phyloP scores from a whole-genome alignment of 495 filamentous ascomycete species.

The Apodospora peruviana region DNA sequence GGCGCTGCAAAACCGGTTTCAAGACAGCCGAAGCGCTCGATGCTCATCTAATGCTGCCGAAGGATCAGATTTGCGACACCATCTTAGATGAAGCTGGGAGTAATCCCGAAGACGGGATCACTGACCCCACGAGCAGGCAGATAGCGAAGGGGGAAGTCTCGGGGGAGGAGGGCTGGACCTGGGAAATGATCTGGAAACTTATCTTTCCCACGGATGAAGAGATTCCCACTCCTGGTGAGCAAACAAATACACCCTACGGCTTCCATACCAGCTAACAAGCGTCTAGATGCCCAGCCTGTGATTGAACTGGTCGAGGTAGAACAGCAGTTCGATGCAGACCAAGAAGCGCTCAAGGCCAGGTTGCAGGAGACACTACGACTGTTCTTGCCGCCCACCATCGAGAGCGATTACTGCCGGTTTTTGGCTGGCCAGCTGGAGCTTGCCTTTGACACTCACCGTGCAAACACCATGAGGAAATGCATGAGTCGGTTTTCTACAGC shows the following conservation, averaged over 20 bases:
- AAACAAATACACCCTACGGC: too few species aligned
- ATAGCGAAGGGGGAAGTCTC: conserved; percentile 1
- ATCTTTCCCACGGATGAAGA: conserved; percentile 17
- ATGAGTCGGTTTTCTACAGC: neutral
- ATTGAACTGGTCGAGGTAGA: conserved; percentile 24
- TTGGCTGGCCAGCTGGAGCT: conserved; percentile 23
- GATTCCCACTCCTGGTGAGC: conserved; percentile 15
- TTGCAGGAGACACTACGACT: conserved; percentile 23
- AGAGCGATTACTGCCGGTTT: conserved; percentile 20
- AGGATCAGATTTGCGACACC: conserved; percentile 22
- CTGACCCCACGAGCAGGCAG: conserved; percentile 2
- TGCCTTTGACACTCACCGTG: conserved; percentile 23
- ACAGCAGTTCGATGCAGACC: conserved; percentile 17
- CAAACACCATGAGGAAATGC: conserved; percentile 19
- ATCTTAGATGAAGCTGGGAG: neutral
- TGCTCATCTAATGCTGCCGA: conserved; percentile 17
- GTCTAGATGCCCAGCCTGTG: conserved; percentile 18
- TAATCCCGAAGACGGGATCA: conserved; percentile 22
- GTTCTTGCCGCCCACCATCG: conserved; percentile 14
- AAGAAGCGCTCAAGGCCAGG: conserved; percentile 16
- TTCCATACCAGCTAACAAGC: conserved; percentile 1
- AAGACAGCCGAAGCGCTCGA: conserved; percentile 3
- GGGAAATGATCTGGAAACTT: conserved; percentile 17
- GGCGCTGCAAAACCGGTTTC: conserved; percentile 16
- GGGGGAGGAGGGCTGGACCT: conserved; percentile 4